Evolutionary conservation across 306 rosid species (phyloP), one percentile per base, ranked within the genome.

Genomic region (Luffa aegyptiaca): DNA sequence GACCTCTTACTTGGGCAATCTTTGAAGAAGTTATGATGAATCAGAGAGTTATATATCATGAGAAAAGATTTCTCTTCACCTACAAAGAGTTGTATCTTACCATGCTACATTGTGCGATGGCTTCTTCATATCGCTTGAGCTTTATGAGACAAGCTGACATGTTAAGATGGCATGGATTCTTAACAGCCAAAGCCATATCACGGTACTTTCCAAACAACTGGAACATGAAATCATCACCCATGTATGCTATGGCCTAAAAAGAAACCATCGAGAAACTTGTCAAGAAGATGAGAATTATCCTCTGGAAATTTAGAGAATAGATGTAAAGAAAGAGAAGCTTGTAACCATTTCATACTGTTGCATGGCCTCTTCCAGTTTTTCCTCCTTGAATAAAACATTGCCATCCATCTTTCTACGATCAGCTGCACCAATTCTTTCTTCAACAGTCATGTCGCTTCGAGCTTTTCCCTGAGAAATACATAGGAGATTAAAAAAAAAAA

Each of bases 211-310:
- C 98, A 52, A 91, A 95, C 92, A 95, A 80, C 79, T 95, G 97
- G 90, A 92, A 92, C 97, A 95, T 92, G 92, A 95, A 92, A 85
- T 95, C 93, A 65, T 95, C 98, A 10, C 95, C 95, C 97, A 92
- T 86, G 86, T 95, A 95, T 20, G 97, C 96, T 45, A 95, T 91
- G 75, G 98, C 98, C 97, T 95, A 31, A 14, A 73, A 8, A 36
- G 20, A 80, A 84, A 77, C 52, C 72, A 76, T 82, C 53, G 68
- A 31, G 58, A 45, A 58, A 73, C 75, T 78, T 52, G 80, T 73
- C 71, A 86, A 65, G 75, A 33, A 9, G 18, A 33, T 45, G 17
- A 55, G 6, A 45, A 1, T 9, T 46, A 48, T 12, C 20, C 13
- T 71, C 57, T n/a, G 77, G n/a, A 71, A 71, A 42, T 57, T 73